These are phyloP conservation scores for Oryza nivara DNA, from an alignment of 176 grass and related monocot genomes.

Conservation along the genomic window DNA sequence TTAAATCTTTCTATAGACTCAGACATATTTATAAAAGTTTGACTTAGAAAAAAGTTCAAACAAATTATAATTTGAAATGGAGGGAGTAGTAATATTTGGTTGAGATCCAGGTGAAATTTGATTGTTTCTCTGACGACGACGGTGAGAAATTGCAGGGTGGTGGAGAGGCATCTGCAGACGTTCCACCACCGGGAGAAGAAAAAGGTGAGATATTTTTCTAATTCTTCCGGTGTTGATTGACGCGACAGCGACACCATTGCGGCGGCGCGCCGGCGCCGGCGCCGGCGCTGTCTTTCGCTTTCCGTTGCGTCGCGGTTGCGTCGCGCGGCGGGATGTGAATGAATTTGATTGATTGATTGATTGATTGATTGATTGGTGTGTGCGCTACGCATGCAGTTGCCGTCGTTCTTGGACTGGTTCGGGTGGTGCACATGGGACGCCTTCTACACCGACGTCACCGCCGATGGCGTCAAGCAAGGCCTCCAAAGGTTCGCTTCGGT, in stretches of 20 bases:
- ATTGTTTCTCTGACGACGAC: background rate
- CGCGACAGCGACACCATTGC: background rate
- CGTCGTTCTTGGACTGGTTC: constrained; percentile 83
- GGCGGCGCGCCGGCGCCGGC: too few relatives aligned
- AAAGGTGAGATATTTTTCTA: constrained; percentile 30
- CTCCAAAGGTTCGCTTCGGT: constrained; percentile 31
- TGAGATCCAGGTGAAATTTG: background rate
- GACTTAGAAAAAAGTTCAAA: too few relatives aligned
- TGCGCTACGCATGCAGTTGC: constrained; percentile 35
- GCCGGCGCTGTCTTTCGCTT: background rate
- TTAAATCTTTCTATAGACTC: too few relatives aligned
- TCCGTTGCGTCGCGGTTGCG: background rate
- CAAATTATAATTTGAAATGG: too few relatives aligned
- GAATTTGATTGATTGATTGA: background rate
- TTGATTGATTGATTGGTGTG: background rate
- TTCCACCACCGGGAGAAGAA: constrained; percentile 57
- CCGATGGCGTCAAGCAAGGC: constrained; percentile 49
- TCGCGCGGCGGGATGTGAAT: background rate
- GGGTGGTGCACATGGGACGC: constrained; percentile 98
- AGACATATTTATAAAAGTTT: too few relatives aligned
- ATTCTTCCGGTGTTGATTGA: background rate
- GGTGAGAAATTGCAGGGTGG: constrained; percentile 13
- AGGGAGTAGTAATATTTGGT: background rate
- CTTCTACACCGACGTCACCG: constrained; percentile 89
- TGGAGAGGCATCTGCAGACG: constrained; percentile 60